These are phyloP conservation scores for Clitopilus hobsonii DNA, from an alignment of 768 basidiomycete genomes.

Conservation along the genomic window DNA sequence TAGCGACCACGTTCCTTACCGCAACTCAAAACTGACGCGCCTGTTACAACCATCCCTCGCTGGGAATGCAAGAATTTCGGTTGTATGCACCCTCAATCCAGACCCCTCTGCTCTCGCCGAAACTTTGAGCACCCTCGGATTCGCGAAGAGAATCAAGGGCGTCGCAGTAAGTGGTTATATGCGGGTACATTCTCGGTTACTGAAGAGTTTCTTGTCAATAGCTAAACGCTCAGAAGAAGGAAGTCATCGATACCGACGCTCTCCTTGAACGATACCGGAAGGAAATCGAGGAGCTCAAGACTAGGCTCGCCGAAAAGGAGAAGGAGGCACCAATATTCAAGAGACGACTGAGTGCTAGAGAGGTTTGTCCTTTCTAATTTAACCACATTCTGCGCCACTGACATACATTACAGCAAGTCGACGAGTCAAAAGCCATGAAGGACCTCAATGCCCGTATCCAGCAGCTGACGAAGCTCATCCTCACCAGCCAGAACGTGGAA, in stretches of 20 bases:
- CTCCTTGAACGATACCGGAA: slow-evolving; percentile 91
- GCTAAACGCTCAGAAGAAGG: slow-evolving; percentile 88
- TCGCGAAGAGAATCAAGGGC: slow-evolving; percentile 88
- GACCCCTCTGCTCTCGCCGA: slow-evolving; percentile 75
- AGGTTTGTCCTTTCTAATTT: slow-evolving; percentile 25
- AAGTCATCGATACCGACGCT: slow-evolving; percentile 89
- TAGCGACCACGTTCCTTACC: slow-evolving; percentile 89
- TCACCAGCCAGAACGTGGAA: slow-evolving; percentile 81
- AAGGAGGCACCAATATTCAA: slow-evolving; percentile 50
- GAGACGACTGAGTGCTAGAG: slow-evolving; percentile 47
- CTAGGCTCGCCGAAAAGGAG: slow-evolving; percentile 65
- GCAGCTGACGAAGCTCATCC: slow-evolving; percentile 78
- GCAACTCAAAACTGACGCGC: slow-evolving; percentile 92
- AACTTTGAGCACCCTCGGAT: slow-evolving; percentile 83
- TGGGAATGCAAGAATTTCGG: slow-evolving; percentile 92
- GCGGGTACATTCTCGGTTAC: neutral
- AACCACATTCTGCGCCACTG: neutral
- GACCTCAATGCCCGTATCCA: slow-evolving; percentile 78
- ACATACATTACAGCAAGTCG: slow-evolving; percentile 54
- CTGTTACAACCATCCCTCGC: slow-evolving; percentile 93
- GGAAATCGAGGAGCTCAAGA: slow-evolving; percentile 89
- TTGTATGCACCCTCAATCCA: slow-evolving; percentile 94
- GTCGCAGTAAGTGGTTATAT: slow-evolving; percentile 73
- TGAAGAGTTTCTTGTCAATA: slow-evolving; percentile 16
- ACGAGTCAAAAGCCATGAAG: slow-evolving; percentile 80